phyloP scores from a whole-genome alignment of 176 grass and related monocot species.

The Dactylis glomerata region DNA sequence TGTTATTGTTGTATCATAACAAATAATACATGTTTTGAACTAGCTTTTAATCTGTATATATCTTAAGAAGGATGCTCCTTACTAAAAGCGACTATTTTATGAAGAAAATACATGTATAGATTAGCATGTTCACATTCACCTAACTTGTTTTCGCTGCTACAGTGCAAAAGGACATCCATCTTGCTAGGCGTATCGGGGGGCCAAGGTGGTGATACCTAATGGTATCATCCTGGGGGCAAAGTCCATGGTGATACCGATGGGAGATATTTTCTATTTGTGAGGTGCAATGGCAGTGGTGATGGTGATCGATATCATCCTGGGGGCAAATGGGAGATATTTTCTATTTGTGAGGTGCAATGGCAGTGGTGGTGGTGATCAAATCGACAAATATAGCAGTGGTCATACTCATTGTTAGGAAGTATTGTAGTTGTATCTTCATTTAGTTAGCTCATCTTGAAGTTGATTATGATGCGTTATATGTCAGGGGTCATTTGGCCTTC shows the following conservation, averaged over 20 bases:
- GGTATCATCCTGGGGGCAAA: background rate
- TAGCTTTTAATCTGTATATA: background rate
- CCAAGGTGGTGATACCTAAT: too few relatives aligned
- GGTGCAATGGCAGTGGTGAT: background rate
- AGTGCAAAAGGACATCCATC: conserved; percentile 87
- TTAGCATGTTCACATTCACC: background rate
- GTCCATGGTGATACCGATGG: conserved; percentile 29
- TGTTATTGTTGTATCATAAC: background rate
- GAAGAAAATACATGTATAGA: background rate
- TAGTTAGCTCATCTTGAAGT: background rate
- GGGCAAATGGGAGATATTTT: too few relatives aligned
- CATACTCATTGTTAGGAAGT: background rate
- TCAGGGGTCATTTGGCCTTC: background rate
- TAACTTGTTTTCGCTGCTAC: conserved; percentile 10
- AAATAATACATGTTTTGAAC: background rate
- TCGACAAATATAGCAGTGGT: background rate
- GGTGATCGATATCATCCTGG: too few relatives aligned
- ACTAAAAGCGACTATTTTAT: background rate
- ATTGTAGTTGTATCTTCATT: background rate
- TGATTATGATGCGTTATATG: background rate
- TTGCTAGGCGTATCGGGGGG: conserved; percentile 71
- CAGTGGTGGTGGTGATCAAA: background rate
- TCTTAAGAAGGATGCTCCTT: background rate
- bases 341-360: background rate
- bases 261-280: background rate